phyloP scores from a whole-genome alignment of 352 stramenopile genomes.

The Pythium volutum region DNA sequence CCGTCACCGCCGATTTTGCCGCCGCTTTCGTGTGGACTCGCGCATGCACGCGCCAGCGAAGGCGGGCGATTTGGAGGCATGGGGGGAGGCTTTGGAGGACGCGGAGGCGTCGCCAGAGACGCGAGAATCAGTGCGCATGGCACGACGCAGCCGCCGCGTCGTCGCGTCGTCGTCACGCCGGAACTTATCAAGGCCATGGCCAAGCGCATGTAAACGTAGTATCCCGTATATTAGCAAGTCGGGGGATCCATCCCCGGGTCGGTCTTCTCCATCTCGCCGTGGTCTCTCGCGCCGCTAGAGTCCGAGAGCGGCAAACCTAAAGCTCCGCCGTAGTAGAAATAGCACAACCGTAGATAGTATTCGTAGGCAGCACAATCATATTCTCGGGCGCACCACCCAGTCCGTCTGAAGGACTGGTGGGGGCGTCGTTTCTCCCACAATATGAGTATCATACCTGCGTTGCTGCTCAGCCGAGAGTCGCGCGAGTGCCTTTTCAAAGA shows the following conservation, averaged over 20 bases:
- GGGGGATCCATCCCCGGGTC: not conserved
- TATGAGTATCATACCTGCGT: conserved; percentile 39
- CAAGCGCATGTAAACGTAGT: conserved; percentile 30
- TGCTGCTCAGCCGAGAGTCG: conserved; percentile 65
- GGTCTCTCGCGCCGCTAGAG: conserved; percentile 4
- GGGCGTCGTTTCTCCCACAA: not conserved
- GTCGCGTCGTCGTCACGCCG: conserved; percentile 16
- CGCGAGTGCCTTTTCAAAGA: conserved; percentile 61
- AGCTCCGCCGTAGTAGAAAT: conserved; percentile 4
- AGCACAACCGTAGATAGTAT: conserved; percentile 17
- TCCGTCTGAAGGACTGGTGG: not conserved
- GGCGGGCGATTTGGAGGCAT: not conserved
- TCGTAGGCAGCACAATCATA: conserved; percentile 8
- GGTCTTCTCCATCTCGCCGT: not conserved
- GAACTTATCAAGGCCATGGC: conserved; percentile 24
- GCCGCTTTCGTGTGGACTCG: conserved; percentile 21
- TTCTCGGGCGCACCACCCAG: not conserved
- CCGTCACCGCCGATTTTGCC: conserved; percentile 9
- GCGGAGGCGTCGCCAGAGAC: conserved; percentile 1
- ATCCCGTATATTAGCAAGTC: conserved; percentile 9
- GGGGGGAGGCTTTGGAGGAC: not conserved
- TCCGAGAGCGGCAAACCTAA: conserved; percentile 20
- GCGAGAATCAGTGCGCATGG: not conserved
- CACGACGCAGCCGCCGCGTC: not conserved
- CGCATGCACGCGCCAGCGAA: conserved; percentile 4